Conservation (phyloP, 2,329 filamentous ascomycete species). For the Exophiala spinifera region DNA sequence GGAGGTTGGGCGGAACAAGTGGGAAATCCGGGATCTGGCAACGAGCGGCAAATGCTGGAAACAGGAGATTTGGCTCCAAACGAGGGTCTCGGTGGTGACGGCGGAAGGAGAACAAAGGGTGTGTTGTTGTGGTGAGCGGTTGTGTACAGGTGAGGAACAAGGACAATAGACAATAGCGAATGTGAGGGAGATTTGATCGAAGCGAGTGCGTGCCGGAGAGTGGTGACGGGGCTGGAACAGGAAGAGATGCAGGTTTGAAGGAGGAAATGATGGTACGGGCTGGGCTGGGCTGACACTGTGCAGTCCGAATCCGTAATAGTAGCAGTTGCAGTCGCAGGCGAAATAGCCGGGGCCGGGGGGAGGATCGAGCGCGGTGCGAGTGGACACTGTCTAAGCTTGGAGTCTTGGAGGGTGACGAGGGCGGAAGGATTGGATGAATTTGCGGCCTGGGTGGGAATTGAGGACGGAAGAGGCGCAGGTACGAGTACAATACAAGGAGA, state of each 20-base stretch:
- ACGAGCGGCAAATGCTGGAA: slow-evolving; percentile 17
- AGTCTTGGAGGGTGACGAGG: neutral
- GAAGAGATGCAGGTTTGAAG: slow-evolving; percentile 19
- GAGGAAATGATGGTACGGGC: neutral
- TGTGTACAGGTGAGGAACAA: slow-evolving; percentile 3
- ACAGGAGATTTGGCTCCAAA: neutral
- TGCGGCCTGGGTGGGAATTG: neutral
- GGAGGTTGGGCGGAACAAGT: slow-evolving; percentile 6
- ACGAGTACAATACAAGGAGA: too few relatives aligned
- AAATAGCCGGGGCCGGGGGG: neutral
- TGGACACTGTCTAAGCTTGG: neutral
- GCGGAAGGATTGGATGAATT: slow-evolving; percentile 1
- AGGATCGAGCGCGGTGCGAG: neutral
- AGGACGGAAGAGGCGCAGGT: too few relatives aligned
- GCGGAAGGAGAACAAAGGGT: slow-evolving; percentile 11
- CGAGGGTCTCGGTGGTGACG: slow-evolving; percentile 9
- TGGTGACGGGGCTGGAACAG: slow-evolving; percentile 25
- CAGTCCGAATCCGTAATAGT: too few relatives aligned
- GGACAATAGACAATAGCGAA: slow-evolving; percentile 21
- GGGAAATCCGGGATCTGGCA: slow-evolving; percentile 16
- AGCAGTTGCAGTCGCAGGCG: neutral
- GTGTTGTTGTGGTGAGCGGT: neutral
- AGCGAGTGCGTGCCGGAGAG: slow-evolving; percentile 3
- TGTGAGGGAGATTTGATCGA: slow-evolving; percentile 12
- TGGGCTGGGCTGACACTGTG: neutral